Conservation (phyloP, 2,329 filamentous ascomycete genomes). For the Ascochyta koolunga region DNA sequence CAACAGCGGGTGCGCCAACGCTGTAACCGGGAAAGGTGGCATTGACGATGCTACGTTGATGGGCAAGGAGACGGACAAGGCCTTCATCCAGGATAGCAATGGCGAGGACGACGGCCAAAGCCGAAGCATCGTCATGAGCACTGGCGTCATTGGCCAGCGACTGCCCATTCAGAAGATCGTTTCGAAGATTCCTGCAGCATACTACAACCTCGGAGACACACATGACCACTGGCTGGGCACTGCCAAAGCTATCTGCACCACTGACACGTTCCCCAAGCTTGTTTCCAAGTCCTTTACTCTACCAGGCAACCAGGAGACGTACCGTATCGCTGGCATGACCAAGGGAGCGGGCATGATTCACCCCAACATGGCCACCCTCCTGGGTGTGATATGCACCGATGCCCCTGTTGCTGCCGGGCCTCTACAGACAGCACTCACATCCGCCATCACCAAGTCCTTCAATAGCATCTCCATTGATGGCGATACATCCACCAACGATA, state of each 20-base stretch:
- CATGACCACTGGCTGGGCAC: constrained; percentile 87
- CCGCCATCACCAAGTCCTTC: constrained; percentile 83
- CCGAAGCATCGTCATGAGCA: constrained; percentile 94
- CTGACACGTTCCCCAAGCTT: constrained; percentile 97
- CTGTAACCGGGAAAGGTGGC: constrained; percentile 89
- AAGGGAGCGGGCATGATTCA: constrained; percentile 99
- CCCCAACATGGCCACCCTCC: constrained; percentile 96
- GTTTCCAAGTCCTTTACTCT: constrained; percentile 83
- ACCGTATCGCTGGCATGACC: constrained; percentile 90
- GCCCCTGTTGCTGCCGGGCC: constrained; percentile 74
- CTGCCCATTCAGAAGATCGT: constrained; percentile 92
- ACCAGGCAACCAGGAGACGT: constrained; percentile 78
- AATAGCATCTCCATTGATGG: constrained; percentile 97
- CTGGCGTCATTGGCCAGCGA: constrained; percentile 93
- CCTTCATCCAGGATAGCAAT: constrained; percentile 51
- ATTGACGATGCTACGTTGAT: constrained; percentile 87
- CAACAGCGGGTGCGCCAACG: constrained; percentile 97
- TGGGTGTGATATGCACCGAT: constrained; percentile 91
- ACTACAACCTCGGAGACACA: constrained; percentile 71
- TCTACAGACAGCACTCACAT: constrained; percentile 72
- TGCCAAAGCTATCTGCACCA: constrained; percentile 94
- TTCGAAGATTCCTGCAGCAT: constrained; percentile 77
- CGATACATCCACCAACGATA: constrained; percentile 97
- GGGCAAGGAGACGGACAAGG: constrained; percentile 77
- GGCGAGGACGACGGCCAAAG: constrained; percentile 53